Conservation (phyloP, 257 asterid species). For the Nicotiana tabacum region DNA sequence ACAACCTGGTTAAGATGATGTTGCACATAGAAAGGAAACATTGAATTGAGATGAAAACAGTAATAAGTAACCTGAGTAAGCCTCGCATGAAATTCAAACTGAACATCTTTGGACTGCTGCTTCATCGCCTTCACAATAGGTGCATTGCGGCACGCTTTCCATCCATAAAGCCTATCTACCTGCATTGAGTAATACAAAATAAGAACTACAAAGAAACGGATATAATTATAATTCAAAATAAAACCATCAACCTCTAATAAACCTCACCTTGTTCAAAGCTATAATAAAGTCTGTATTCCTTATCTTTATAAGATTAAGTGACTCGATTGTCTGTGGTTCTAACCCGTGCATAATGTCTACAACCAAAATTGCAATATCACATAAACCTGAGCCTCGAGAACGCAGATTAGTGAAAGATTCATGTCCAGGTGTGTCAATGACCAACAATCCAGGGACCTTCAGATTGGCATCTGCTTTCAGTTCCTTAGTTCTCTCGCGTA, state of each 20-base stretch:
- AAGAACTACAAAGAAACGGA: not conserved
- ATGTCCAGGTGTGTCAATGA: constrained; percentile 97
- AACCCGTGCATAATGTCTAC: constrained; percentile 97
- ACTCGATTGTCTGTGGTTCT: constrained; percentile 95
- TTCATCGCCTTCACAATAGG: constrained; percentile 73
- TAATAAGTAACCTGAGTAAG: constrained; percentile 47
- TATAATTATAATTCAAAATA: not conserved
- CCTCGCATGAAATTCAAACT: constrained; percentile 57
- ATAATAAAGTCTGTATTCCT: constrained; percentile 87
- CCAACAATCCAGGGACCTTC: constrained; percentile 87
- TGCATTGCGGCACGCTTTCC: constrained; percentile 72
- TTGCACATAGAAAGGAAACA: not conserved
- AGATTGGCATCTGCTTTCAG: constrained; percentile 94
- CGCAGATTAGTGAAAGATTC: constrained; percentile 95
- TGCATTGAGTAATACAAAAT: constrained; percentile 19
- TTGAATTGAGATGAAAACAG: not conserved
- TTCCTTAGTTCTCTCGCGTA: constrained; percentile 89
- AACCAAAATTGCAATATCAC: constrained; percentile 91
- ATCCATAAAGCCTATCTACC: constrained; percentile 89
- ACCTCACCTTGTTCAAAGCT: constrained; percentile 86
- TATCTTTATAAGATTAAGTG: constrained; percentile 87
- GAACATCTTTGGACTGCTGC: constrained; percentile 72
- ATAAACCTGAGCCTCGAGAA: constrained; percentile 92
- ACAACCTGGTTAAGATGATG: not conserved
- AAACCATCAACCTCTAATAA: not conserved